Evolutionary conservation across 305 asterid genomes (phyloP).

Genomic region (Fraxinus xanthoxyloides): DNA sequence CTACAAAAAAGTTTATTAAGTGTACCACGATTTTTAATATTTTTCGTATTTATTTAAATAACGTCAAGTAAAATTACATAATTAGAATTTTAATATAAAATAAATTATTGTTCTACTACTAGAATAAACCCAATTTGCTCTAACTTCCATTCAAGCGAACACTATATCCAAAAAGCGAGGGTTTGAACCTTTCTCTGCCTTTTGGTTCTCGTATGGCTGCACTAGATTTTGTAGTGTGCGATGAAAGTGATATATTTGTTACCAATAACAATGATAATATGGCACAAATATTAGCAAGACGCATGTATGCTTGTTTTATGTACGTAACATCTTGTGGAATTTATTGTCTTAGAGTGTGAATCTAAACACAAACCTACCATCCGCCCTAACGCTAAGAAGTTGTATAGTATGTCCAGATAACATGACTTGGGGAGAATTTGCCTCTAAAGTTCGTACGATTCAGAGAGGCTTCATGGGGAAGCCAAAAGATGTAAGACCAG

Average conservation of each 20-base stretch:
- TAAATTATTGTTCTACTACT: no score
- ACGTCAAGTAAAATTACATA: no score
- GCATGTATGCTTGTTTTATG: conserved; percentile 50
- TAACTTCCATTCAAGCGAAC: conserved; percentile 84
- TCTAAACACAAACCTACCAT: conserved; percentile 81
- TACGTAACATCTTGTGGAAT: background rate
- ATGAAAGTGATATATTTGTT: conserved; percentile 90
- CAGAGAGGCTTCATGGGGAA: conserved; percentile 90
- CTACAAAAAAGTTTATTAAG: no score
- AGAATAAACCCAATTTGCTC: conserved; percentile 25
- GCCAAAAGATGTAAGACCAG: conserved; percentile 88
- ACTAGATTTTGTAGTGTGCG: conserved; percentile 81
- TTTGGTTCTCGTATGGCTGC: conserved; percentile 96
- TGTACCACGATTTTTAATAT: no score
- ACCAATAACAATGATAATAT: conserved; percentile 98
- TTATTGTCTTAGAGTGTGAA: background rate
- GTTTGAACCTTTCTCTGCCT: conserved; percentile 64
- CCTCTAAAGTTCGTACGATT: conserved; percentile 44
- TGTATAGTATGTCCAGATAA: conserved; percentile 62
- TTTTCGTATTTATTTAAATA: no score
- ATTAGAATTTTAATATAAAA: no score
- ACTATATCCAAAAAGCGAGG: conserved; percentile 62
- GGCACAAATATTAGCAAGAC: conserved; percentile 89
- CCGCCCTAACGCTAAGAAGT: conserved; percentile 86
- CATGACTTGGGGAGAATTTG: conserved; percentile 73